These are phyloP conservation scores for Aureobasidium sp. DNA, from an alignment of 2,329 filamentous ascomycete genomes.

Conservation along the genomic window DNA sequence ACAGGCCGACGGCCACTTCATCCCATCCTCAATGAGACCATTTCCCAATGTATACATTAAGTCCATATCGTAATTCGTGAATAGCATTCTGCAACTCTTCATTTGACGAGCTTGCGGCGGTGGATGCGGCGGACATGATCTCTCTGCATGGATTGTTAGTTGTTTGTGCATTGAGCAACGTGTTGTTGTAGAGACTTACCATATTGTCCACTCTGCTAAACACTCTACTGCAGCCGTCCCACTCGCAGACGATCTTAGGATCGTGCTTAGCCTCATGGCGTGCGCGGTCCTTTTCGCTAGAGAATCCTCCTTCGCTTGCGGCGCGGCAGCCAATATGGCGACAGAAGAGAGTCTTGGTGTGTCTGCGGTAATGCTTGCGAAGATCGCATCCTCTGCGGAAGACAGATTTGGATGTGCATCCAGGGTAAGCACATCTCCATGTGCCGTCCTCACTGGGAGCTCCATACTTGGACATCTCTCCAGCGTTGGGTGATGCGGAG, in stretches of 20 bases:
- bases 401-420: constrained; percentile 51
- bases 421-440: constrained; percentile 54
- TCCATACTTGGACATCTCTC: constrained; percentile 33
- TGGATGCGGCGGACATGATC: constrained; percentile 23
- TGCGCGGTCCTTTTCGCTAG: constrained; percentile 56
- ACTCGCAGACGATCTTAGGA: constrained; percentile 53
- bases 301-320: constrained; percentile 51
- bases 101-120: constrained; percentile 13
- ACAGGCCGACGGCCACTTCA: background rate
- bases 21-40: background rate
- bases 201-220: constrained; percentile 59
- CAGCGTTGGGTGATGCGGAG: constrained; percentile 26
- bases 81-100: background rate
- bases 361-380: constrained; percentile 56
- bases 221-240: constrained; percentile 50
- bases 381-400: constrained; percentile 56
- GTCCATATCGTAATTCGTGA: constrained; percentile 1
- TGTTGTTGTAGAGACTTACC: constrained; percentile 31
- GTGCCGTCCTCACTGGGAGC: constrained; percentile 40
- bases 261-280: constrained; percentile 58
- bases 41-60: constrained; percentile 6
- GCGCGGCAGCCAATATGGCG: constrained; percentile 53
- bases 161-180: background rate
- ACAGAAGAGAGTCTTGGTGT: constrained; percentile 56
- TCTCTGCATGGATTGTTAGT: constrained; percentile 18